A percentile compares a stretch with the other conserved stretches of the same genome.
Conservation (phyloP, 257 asterid species). For the Haberlea rhodopensis region DNA sequence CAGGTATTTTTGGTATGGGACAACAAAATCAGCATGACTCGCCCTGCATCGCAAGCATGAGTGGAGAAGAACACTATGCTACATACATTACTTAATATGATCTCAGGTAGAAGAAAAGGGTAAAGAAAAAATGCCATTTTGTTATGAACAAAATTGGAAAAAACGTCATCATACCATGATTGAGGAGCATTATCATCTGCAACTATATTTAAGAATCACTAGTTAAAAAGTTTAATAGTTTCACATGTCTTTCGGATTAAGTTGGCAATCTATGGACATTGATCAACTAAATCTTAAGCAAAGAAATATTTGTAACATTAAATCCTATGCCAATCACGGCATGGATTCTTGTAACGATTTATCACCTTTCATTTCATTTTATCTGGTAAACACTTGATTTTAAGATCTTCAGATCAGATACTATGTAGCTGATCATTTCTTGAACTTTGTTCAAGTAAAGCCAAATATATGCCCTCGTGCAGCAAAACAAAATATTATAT, state of each 20-base stretch:
- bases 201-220: background rate
- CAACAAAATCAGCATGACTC: constrained; percentile 68
- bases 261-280: too few relatives aligned
- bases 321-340: background rate
- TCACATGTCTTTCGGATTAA: background rate
- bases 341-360: background rate
- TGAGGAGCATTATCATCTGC: background rate
- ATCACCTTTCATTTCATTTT: background rate
- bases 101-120: background rate
- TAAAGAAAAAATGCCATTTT: too few relatives aligned
- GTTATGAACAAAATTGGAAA: too few relatives aligned
- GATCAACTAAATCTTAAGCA: too few relatives aligned
- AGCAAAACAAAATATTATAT: background rate
- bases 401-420: background rate
- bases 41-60: constrained; percentile 46
- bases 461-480: background rate
- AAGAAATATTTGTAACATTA: too few relatives aligned
- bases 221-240: background rate
- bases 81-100: background rate
- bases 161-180: background rate
- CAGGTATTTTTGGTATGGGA: constrained; percentile 69
- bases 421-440: background rate
- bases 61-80: background rate
- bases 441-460: background rate
- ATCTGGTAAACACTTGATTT: background rate